A percentile compares a stretch with the other conserved stretches of the same genome.
Evolutionary conservation across 331 rosid genomes (phyloP).

Genomic region (Pyracantha coccinea): DNA sequence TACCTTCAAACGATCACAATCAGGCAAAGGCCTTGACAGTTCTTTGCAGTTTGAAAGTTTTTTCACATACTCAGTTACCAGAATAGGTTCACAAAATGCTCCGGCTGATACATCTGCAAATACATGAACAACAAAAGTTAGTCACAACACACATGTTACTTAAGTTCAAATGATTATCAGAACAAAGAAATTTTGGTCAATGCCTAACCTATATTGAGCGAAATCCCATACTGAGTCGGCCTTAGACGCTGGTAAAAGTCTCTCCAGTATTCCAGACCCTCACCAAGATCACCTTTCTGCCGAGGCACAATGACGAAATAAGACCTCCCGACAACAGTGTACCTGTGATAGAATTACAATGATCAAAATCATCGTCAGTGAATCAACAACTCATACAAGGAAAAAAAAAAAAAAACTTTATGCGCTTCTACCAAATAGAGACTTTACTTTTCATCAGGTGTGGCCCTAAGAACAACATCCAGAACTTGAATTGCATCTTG

Average conservation of each 20-base stretch:
- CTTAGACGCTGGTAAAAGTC: conserved; percentile 25
- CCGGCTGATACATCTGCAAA: conserved; percentile 65
- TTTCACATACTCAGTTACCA: conserved; percentile 28
- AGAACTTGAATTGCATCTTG: conserved; percentile 64
- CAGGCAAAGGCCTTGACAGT: conserved; percentile 30
- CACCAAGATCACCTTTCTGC: background rate
- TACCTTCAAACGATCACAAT: conserved; percentile 56
- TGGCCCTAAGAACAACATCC: conserved; percentile 52
- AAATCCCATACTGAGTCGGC: conserved; percentile 70
- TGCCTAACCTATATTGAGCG: conserved; percentile 49
- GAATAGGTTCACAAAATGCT: conserved; percentile 48
- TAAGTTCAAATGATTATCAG: background rate
- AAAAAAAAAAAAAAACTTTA: too few species aligned
- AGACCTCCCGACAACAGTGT: conserved; percentile 2
- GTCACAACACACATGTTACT: too few species aligned
- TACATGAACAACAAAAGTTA: background rate
- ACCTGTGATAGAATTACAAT: conserved; percentile 13
- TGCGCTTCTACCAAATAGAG: background rate
- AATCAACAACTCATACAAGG: conserved; percentile 5
- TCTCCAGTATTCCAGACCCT: background rate
- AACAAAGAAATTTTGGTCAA: background rate
- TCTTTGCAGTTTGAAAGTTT: conserved; percentile 24
- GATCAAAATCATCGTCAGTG: conserved; percentile 33
- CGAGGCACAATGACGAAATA: background rate
- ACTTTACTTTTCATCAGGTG: conserved; percentile 33